phyloP scores from a whole-genome alignment of 2,329 filamentous ascomycete genomes.

The Periconia macrospinosa region DNA sequence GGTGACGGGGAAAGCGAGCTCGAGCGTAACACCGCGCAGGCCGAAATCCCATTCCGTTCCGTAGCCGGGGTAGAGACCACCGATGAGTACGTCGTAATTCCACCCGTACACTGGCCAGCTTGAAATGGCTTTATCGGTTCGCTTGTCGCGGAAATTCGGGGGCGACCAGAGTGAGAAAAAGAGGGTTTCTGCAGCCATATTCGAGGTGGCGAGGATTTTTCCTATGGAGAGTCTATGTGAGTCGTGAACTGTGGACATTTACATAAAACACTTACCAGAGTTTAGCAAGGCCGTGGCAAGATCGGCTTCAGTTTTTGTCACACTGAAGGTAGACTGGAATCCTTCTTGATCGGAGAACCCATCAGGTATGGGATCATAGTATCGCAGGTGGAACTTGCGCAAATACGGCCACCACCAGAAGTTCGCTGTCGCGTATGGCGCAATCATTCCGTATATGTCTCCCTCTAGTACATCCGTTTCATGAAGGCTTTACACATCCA shows the following conservation, averaged over 20 bases:
- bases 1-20: slow-evolving; percentile 57
- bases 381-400: slow-evolving; percentile 56
- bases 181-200: slow-evolving; percentile 54
- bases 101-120: slow-evolving; percentile 57
- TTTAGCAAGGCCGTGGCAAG: slow-evolving; percentile 50
- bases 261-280: slow-evolving; percentile 44
- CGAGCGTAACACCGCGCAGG: slow-evolving; percentile 53
- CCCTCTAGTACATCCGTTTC: slow-evolving; percentile 54
- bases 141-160: slow-evolving; percentile 58
- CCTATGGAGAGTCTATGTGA: slow-evolving; percentile 4
- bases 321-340: slow-evolving; percentile 57
- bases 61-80: slow-evolving; percentile 53
- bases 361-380: slow-evolving; percentile 53
- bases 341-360: slow-evolving; percentile 49
- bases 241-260: neutral
- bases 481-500: slow-evolving; percentile 16
- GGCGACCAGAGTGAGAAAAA: slow-evolving; percentile 55
- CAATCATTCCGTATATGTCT: slow-evolving; percentile 54
- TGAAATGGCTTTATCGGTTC: slow-evolving; percentile 47
- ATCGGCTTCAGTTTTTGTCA: slow-evolving; percentile 49
- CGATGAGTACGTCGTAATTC: slow-evolving; percentile 59
- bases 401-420: slow-evolving; percentile 59
- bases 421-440: slow-evolving; percentile 56
- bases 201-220: slow-evolving; percentile 52
- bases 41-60: slow-evolving; percentile 55